Percentiles rank a stretch among this genome's conserved stretches.
These are phyloP conservation scores for Casuarina cunninghamiana DNA, from an alignment of 306 rosid genomes.

Conservation along the genomic window DNA sequence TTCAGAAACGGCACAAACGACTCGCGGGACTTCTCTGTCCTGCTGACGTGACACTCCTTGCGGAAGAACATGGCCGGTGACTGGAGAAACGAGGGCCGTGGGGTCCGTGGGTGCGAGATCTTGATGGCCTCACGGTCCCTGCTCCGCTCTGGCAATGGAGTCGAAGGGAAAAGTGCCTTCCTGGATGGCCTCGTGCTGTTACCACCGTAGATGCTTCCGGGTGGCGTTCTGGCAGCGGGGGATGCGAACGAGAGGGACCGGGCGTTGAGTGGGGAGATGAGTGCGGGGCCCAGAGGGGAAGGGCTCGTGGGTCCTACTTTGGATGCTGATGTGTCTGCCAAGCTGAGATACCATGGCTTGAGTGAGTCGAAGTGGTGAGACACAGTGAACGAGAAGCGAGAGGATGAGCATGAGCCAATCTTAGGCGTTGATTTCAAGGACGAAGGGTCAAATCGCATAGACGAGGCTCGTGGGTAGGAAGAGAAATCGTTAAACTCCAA, in stretches of 20 bases:
- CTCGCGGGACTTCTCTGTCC: conserved; percentile 59
- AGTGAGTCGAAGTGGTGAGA: conserved; percentile 82
- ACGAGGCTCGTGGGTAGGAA: conserved; percentile 74
- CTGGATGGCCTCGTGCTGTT: conserved; percentile 38
- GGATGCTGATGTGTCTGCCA: conserved; percentile 79
- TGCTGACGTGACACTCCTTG: conserved; percentile 57
- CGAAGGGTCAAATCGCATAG: conserved; percentile 76
- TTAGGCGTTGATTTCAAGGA: conserved; percentile 59
- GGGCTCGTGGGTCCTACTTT: conserved; percentile 78
- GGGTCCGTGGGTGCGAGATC: conserved; percentile 50
- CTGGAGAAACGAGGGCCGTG: conserved; percentile 74
- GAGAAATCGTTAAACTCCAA: conserved; percentile 68
- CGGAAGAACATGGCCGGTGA: conserved; percentile 89
- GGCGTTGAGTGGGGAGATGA: conserved; percentile 85
- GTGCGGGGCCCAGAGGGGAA: conserved; percentile 58
- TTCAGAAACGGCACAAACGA: conserved; percentile 72
- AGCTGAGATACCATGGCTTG: conserved; percentile 93
- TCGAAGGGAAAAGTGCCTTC: conserved; percentile 73
- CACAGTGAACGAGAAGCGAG: conserved; percentile 96
- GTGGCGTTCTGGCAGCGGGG: conserved; percentile 71
- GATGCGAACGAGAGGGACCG: conserved; percentile 94
- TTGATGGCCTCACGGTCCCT: conserved; percentile 16
- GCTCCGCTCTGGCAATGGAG: conserved; percentile 77
- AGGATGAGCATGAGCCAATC: conserved; percentile 82
- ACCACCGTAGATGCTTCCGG: conserved; percentile 36